Evolutionary conservation across 345 rosid species (phyloP).

Genomic region (Bruguiera sexangula): DNA sequence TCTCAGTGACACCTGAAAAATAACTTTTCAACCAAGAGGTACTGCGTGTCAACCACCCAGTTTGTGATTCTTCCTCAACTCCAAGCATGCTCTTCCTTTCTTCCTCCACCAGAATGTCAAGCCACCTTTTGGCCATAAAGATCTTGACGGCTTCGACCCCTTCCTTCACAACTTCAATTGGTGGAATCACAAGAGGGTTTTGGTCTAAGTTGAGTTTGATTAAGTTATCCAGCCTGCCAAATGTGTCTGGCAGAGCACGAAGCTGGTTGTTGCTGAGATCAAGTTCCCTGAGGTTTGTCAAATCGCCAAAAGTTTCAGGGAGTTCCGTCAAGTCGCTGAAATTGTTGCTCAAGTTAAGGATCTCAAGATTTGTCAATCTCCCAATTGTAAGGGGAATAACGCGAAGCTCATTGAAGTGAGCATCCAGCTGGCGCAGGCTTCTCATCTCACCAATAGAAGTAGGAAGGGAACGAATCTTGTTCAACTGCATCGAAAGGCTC

Average conservation of each 20-base stretch:
- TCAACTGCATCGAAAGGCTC: constrained; percentile 59
- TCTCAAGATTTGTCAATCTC: constrained; percentile 62
- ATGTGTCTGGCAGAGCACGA: constrained; percentile 71
- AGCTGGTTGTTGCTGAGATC: constrained; percentile 91
- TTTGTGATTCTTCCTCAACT: constrained; percentile 42
- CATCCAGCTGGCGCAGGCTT: constrained; percentile 59
- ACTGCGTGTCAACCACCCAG: constrained; percentile 82
- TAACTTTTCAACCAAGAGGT: constrained; percentile 66
- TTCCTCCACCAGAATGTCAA: constrained; percentile 62
- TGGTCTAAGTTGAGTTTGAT: constrained; percentile 63
- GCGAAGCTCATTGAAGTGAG: constrained; percentile 75
- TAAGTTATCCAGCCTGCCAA: constrained; percentile 73
- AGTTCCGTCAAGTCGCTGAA: constrained; percentile 75
- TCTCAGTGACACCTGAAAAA: constrained; percentile 41
- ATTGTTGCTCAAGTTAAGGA: constrained; percentile 66
- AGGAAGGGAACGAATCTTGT: constrained; percentile 74
- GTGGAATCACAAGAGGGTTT: constrained; percentile 75
- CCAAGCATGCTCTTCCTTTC: constrained; percentile 51
- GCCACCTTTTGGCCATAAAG: constrained; percentile 78
- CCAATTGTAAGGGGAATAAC: constrained; percentile 67
- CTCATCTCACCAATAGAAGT: constrained; percentile 70
- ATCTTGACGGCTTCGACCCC: constrained; percentile 71
- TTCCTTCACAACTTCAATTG: constrained; percentile 49
- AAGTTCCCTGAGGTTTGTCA: constrained; percentile 73
- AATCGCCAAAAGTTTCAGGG: constrained; percentile 71